Conservation (phyloP, 2,329 filamentous ascomycete genomes). For the Colletotrichum zoysiae region DNA sequence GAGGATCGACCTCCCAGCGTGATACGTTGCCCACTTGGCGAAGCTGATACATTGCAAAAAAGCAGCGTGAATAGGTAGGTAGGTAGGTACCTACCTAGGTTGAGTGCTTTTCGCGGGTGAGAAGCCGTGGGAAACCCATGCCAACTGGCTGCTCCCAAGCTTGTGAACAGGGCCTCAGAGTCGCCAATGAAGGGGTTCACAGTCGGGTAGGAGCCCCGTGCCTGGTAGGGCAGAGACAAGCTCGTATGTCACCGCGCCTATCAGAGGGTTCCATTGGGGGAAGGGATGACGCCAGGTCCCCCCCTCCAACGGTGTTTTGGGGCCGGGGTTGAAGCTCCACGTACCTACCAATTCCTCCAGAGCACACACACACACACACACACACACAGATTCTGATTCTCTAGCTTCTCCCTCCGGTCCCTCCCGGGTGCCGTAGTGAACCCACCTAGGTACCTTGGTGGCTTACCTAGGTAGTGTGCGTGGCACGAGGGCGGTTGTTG, state of each 20-base stretch:
- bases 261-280: constrained; percentile 29
- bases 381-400: background rate
- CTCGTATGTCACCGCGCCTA: constrained; percentile 37
- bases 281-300: constrained; percentile 38
- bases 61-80: background rate
- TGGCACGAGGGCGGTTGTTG: background rate
- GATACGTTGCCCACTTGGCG: background rate
- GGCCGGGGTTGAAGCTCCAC: constrained; percentile 31
- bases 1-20: too few relatives aligned
- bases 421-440: background rate
- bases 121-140: constrained; percentile 1
- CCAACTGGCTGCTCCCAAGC: background rate
- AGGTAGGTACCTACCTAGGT: too few relatives aligned
- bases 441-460: background rate
- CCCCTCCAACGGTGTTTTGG: constrained; percentile 36
- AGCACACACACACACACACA: background rate
- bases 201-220: constrained; percentile 32
- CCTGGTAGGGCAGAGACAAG: constrained; percentile 43
- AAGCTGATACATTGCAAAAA: background rate
- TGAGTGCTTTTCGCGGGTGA: constrained; percentile 21
- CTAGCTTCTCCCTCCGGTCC: background rate
- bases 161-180: constrained; percentile 5
- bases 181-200: constrained; percentile 31
- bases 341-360: background rate
- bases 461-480: background rate